A percentile compares a stretch with the other conserved stretches of the same genome.
Evolutionary conservation across 2,329 filamentous ascomycete genomes (phyloP).

Genomic region (Diaporthe ilicicola): DNA sequence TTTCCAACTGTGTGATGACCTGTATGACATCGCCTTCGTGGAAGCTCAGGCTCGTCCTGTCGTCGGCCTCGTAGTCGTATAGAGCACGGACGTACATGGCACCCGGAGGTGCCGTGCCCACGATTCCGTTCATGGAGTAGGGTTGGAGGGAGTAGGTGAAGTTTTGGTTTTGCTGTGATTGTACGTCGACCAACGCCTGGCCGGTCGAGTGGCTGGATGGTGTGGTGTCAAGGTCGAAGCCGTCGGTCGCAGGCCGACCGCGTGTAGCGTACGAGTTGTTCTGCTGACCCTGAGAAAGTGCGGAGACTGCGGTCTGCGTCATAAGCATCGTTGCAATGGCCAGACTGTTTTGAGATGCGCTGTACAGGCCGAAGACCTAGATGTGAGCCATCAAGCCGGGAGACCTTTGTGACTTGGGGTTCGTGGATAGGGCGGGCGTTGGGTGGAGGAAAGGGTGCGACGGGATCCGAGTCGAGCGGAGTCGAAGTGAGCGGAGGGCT

Average conservation of each 20-base stretch:
- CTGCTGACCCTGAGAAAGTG: conserved; percentile 54
- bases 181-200: conserved; percentile 33
- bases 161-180: conserved; percentile 34
- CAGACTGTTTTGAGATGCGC: conserved; percentile 1
- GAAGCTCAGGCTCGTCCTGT: conserved; percentile 96
- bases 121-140: conserved; percentile 66
- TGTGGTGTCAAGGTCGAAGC: conserved; percentile 35
- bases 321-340: conserved; percentile 59
- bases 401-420: conserved; percentile 24
- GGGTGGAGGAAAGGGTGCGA: neutral
- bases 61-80: conserved; percentile 98
- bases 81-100: conserved; percentile 93
- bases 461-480: conserved; percentile 1
- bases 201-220: conserved; percentile 26
- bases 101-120: conserved; percentile 66
- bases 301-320: conserved; percentile 57
- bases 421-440: neutral
- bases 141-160: conserved; percentile 40
- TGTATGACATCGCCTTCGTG: conserved; percentile 97
- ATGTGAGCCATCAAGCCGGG: conserved; percentile 27
- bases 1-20: conserved; percentile 97
- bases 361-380: conserved; percentile 28
- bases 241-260: conserved; percentile 20
- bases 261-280: conserved; percentile 36
- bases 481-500: neutral